Base-by-base conservation (phyloP, 306 rosid species). In the Ziziphus jujuba region DNA sequence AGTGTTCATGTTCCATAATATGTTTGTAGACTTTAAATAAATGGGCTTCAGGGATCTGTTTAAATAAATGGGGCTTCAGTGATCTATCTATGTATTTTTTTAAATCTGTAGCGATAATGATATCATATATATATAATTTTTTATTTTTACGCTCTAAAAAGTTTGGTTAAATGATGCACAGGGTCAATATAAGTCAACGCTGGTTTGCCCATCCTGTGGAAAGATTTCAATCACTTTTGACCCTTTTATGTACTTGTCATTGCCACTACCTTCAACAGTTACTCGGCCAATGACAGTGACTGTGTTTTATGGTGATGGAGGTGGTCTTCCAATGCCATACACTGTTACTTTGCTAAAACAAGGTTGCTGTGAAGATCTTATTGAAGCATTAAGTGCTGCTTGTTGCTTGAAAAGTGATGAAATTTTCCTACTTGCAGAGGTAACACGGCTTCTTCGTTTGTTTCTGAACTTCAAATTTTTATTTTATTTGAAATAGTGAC, bases 181-280 rank as follows among this genome's bases (percentile, higher is more conserved):
- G 99, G 99, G 99, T 75, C 99, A 90, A 85, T 95, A 95, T 76
- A 95, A 95, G 78, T 95, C 99, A 34, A 95, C 97, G 5, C 79
- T 95, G 87, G 97, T 95, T 73, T 95, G 99, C 81, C 99, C 99
- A 24, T 78, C 50, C 22, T 95, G 99, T 73, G 66, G 82, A 72
- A 95, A 95, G 87, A 81, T 95, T 80, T 95, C 97, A 58, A 88
- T 95, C 81, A 95, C 99, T 66, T 90, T 95, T 45, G 99, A 95
- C 69, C 99, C 99, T 34, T 95, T 95, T 83, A 95, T 95, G 99
- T 95, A 95, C 82, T 82, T 95, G 60, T 95, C 99, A 50, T 56
- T 95, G 84, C 99, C 99, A 38, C 80, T 95, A 24, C 97, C 99
- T 84, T 95, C 99, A 50, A 87, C 91, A 43, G 90, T 82, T 66